Base-by-base conservation (phyloP, 169 alveolate genomes). In the Fabrea salina region DNA sequence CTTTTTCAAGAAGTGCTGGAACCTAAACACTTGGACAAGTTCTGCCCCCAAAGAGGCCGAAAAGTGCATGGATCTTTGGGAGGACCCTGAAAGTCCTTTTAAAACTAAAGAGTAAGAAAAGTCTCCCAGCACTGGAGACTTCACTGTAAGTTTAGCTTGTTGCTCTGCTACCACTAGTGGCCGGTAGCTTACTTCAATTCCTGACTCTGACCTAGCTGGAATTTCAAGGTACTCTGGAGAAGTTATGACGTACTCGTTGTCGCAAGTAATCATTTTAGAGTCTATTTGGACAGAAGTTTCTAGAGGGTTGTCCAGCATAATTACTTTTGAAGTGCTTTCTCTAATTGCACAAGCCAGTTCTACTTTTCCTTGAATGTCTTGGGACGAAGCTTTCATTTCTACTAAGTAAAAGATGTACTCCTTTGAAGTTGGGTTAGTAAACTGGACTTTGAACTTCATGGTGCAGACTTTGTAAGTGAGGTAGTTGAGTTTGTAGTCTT, bases 301-400 rank as follows among this genome's bases (percentile, higher is more conserved):
- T 0, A 93, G 82, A n/a, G 97, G 97, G 81, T 94, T 94, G 35
- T 89, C 94, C n/a, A 94, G 79, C 19, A 94, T 94, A 37, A 94
- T 83, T 30, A 92, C 68, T 54, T 91, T 91, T 32, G 90, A 82
- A 4, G 86, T 91, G 3, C 86, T 86, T 77, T 94, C 97, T 79
- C 97, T 86, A 0, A 94, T 90, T 40, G 91, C 88, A 0, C 94
- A 84, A 1, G 84, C 49, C 57, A 94, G 74, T 79, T 94, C 96
- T 54, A 91, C 80, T 57, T 76, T 83, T 76, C 84, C 83, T 51
- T 82, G 59, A 49, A 78, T 54, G 35, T 90, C 93, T 30, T 95
- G 93, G 13, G 92, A 86, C 4, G 85, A 51, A 71, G 91, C 89
- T 4, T 75, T 82, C 11, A 93, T 84, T 71, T 91, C 86, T 4